A percentile compares a stretch with the other conserved stretches of the same genome.
phyloP scores from a whole-genome alignment of 1,284 basidiomycete genomes.

The Ganoderma sp. region DNA sequence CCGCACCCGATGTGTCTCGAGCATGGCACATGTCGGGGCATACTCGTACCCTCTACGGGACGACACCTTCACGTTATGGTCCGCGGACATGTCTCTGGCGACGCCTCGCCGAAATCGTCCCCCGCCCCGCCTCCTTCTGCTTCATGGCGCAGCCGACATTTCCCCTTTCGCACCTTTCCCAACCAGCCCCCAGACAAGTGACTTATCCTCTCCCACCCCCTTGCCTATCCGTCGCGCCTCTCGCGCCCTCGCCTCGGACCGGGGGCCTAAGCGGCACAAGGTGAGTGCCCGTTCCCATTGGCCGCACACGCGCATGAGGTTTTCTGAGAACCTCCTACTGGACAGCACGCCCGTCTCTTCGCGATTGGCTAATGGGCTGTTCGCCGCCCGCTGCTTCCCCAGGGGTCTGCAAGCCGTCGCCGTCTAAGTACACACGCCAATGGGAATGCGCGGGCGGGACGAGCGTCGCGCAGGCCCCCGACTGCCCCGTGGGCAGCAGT shows the following conservation, averaged over 20 bases:
- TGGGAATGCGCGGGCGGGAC: constrained; percentile 1
- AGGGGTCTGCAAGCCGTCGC: not conserved
- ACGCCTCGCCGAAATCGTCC: not conserved
- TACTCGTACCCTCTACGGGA: not conserved
- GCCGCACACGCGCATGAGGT: constrained; percentile 1
- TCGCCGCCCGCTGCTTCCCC: constrained; percentile 12
- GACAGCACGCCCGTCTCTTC: not conserved
- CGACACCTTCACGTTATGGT: not conserved
- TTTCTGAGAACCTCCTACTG: not conserved
- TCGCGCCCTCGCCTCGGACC: constrained; percentile 2
- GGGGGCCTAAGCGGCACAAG: constrained; percentile 2
- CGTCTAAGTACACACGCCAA: constrained; percentile 9
- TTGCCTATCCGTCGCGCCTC: not conserved
- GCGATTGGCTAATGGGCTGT: constrained; percentile 15
- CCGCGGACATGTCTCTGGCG: constrained; percentile 11
- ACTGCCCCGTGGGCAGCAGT: not conserved
- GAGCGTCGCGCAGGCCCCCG: constrained; percentile 1
- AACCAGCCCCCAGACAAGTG: not conserved
- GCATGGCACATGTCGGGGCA: not conserved
- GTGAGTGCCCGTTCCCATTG: constrained; percentile 13
- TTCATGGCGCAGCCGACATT: constrained; percentile 19
- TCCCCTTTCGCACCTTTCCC: constrained; percentile 11
- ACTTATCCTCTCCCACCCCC: constrained; percentile 5
- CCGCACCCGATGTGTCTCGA: not conserved
- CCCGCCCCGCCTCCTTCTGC: constrained; percentile 9